Evolutionary conservation across 257 asterid genomes (phyloP).

Genomic region (Striga asiatica): DNA sequence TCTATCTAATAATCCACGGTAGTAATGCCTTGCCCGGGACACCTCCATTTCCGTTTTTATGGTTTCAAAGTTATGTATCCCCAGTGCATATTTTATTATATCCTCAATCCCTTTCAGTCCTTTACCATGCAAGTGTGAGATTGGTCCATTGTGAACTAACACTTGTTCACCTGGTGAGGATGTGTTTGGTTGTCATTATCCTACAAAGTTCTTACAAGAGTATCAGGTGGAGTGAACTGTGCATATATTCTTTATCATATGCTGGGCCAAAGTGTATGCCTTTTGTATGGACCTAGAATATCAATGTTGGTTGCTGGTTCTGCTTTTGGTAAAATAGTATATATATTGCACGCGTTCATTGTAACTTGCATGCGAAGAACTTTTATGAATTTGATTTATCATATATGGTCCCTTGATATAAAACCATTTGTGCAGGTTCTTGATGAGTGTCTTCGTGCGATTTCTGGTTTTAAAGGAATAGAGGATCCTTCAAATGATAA

Average conservation of each 20-base stretch:
- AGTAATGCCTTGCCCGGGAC: neutral
- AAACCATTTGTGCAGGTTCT: constrained; percentile 47
- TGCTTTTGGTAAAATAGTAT: constrained; percentile 12
- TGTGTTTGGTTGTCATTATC: constrained; percentile 1
- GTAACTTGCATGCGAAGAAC: neutral
- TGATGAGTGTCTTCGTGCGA: constrained; percentile 95
- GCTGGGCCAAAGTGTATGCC: neutral
- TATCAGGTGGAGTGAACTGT: neutral
- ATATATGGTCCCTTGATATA: constrained; percentile 10
- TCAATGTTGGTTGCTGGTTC: neutral
- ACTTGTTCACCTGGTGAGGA: neutral
- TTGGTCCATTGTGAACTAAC: neutral
- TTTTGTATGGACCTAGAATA: constrained; percentile 4
- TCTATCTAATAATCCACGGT: neutral
- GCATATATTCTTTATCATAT: neutral
- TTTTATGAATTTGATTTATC: neutral
- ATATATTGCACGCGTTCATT: constrained; percentile 1
- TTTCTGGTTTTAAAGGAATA: constrained; percentile 87
- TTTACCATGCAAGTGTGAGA: neutral
- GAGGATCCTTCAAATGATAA: constrained; percentile 86
- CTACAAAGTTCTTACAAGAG: neutral
- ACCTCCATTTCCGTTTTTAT: neutral
- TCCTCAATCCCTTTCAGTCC: neutral
- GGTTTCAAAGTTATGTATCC: neutral
- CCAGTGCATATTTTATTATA: neutral